Conservation (phyloP, 2,329 filamentous ascomycete genomes). For the Calonectria leucothoes region DNA sequence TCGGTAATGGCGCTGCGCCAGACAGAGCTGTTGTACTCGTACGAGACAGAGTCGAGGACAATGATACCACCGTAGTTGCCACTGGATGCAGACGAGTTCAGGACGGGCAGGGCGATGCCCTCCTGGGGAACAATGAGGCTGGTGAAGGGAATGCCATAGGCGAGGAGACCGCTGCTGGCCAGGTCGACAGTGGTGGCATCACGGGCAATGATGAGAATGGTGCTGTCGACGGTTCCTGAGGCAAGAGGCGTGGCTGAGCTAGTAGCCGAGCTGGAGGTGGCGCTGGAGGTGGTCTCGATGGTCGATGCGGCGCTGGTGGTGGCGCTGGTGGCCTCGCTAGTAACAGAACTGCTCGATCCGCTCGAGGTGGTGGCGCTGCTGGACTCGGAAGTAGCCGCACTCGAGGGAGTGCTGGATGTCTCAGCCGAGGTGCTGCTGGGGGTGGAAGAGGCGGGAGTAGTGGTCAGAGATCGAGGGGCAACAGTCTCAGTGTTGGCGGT, state of each 20-base stretch:
- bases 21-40: slow-evolving; percentile 20
- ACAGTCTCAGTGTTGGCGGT: neutral
- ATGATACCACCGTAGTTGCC: slow-evolving; percentile 30
- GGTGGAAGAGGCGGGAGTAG: neutral
- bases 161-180: slow-evolving; percentile 22
- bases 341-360: neutral
- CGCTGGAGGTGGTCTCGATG: neutral
- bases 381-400: neutral
- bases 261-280: neutral
- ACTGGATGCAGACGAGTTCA: slow-evolving; percentile 18
- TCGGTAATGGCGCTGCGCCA: slow-evolving; percentile 30
- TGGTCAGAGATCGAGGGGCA: neutral
- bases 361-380: neutral
- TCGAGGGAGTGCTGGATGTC: neutral
- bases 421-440: neutral
- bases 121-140: slow-evolving; percentile 22
- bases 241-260: neutral
- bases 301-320: neutral
- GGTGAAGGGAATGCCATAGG: slow-evolving; percentile 29
- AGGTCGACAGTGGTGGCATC: slow-evolving; percentile 13
- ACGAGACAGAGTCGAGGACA: slow-evolving; percentile 26
- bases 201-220: slow-evolving; percentile 18
- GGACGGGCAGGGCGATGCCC: slow-evolving; percentile 16
- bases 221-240: slow-evolving; percentile 12
- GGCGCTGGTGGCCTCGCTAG: neutral